Percentiles rank a stretch among this genome's conserved stretches.
Conservation (phyloP, 768 basidiomycete species). For the Galerina marginata region DNA sequence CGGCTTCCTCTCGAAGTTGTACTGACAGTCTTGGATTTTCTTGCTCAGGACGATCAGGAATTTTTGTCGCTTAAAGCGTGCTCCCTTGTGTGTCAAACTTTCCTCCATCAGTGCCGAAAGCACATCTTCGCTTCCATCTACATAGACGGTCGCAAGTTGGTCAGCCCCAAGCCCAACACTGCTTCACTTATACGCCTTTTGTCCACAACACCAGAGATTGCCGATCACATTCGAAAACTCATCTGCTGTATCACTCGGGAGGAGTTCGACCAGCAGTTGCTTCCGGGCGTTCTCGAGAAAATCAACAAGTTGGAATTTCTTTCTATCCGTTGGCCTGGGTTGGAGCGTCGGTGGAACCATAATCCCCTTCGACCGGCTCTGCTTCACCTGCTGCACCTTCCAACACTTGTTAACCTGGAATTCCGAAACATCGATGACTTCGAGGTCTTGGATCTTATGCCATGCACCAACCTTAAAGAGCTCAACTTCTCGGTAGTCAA, state of each 20-base stretch:
- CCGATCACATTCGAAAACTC: constrained; percentile 5
- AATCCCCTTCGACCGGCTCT: constrained; percentile 10
- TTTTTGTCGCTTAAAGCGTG: constrained; percentile 5
- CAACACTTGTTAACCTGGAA: constrained; percentile 1
- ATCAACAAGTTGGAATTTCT: constrained; percentile 7
- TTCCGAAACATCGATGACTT: not conserved
- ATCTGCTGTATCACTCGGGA: not conserved
- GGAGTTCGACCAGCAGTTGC: not conserved
- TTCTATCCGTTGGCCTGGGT: not conserved
- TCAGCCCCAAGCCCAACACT: not conserved
- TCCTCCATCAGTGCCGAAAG: not conserved
- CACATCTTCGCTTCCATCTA: constrained; percentile 10
- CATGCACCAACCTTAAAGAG: constrained; percentile 1
- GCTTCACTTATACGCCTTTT: not conserved
- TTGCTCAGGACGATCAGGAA: constrained; percentile 2
- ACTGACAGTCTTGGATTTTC: constrained; percentile 2
- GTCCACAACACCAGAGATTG: not conserved
- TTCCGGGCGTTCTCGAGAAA: not conserved
- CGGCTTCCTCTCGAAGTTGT: constrained; percentile 6
- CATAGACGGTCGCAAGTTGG: not conserved
- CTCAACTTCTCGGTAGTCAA: not conserved
- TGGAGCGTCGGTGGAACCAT: not conserved
- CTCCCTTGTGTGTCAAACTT: not conserved
- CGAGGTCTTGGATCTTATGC: not conserved
- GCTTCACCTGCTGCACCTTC: constrained; percentile 13